Evolutionary conservation across 1,284 basidiomycete species (phyloP).

Genomic region (Cryptococcus sp.): DNA sequence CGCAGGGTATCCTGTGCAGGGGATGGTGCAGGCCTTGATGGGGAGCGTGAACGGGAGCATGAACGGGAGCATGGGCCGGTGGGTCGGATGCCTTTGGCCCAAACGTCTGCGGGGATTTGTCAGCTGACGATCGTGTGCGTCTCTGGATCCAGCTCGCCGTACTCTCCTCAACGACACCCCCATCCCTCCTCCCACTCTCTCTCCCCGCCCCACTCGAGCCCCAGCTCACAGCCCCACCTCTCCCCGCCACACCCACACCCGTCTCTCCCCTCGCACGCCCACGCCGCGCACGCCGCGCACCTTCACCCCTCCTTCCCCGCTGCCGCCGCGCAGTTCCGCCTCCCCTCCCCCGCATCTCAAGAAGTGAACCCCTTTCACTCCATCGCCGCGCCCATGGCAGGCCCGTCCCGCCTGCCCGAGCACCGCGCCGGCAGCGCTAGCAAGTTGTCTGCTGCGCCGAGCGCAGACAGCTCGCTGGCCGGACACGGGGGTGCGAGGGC

Average conservation of each 20-base stretch:
- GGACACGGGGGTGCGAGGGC: slow-evolving; percentile 34
- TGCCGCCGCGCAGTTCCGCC: neutral
- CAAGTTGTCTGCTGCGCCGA: slow-evolving; percentile 9
- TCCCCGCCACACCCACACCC: neutral
- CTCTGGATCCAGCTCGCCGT: neutral
- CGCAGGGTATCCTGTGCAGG: slow-evolving; percentile 18
- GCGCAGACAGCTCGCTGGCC: slow-evolving; percentile 17
- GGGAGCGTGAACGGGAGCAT: slow-evolving; percentile 25
- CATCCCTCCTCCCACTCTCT: no score
- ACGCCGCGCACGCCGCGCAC: neutral
- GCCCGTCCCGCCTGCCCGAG: slow-evolving; percentile 6
- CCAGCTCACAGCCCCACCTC: neutral
- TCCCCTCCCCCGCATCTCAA: no score
- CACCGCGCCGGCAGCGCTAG: slow-evolving; percentile 1
- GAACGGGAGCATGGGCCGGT: slow-evolving; percentile 16
- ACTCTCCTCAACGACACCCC: no score
- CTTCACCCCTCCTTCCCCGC: neutral
- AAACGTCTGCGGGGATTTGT: no score
- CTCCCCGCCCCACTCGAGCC: neutral
- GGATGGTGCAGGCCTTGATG: slow-evolving; percentile 29
- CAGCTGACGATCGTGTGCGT: no score
- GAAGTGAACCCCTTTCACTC: slow-evolving; percentile 2
- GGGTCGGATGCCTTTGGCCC: neutral
- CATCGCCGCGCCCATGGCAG: slow-evolving; percentile 3
- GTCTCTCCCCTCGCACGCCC: neutral